Conservation (phyloP, 2,329 filamentous ascomycete species). For the Penicillium frequentans region DNA sequence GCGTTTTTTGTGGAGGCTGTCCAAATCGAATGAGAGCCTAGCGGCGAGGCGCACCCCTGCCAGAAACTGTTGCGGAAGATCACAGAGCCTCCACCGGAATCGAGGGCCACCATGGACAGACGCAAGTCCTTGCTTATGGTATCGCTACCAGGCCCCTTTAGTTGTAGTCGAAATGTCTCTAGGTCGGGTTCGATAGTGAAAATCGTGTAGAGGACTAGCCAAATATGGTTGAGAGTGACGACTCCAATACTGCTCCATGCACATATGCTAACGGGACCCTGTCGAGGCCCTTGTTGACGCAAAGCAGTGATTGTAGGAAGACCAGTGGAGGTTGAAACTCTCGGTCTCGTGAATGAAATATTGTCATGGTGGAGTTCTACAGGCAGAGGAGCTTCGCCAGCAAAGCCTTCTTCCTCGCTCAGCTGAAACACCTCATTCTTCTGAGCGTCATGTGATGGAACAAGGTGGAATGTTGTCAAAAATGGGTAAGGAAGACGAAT, state of each 20-base stretch:
- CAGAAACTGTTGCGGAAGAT: neutral
- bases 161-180: neutral
- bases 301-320: neutral
- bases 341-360: neutral
- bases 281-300: neutral
- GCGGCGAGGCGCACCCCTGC: constrained; percentile 2
- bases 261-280: neutral
- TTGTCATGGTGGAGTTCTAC: neutral
- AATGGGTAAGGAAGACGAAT: neutral
- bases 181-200: neutral
- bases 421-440: neutral
- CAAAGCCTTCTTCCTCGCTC: neutral
- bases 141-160: neutral
- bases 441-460: neutral
- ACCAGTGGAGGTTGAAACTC: neutral
- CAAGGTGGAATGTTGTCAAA: neutral
- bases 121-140: neutral
- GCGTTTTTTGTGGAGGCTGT: neutral
- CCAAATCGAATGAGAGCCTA: neutral
- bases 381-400: neutral
- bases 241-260: neutral
- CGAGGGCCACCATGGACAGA: neutral
- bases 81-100: neutral
- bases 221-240: neutral
- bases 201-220: neutral